These are phyloP conservation scores for Neurospora terricola DNA, from an alignment of 495 filamentous ascomycete species.

Conservation along the genomic window DNA sequence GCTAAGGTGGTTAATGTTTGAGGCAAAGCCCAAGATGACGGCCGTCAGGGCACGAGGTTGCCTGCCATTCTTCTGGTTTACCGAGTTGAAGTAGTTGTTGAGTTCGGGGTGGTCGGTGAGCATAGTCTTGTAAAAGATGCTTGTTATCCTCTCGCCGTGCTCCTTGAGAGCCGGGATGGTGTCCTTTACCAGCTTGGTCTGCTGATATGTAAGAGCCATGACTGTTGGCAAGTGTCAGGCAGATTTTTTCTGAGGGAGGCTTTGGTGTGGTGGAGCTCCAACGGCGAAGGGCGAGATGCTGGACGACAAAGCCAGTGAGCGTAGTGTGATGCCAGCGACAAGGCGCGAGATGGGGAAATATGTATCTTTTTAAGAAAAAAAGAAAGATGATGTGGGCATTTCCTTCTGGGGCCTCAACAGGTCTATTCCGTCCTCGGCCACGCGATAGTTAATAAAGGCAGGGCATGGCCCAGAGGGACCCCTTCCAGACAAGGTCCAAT, in stretches of 20 bases:
- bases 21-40: slow-evolving; percentile 58
- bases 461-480: neutral
- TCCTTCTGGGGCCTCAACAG: neutral
- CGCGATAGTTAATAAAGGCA: neutral
- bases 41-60: slow-evolving; percentile 56
- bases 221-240: neutral
- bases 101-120: slow-evolving; percentile 53
- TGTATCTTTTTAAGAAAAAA: neutral
- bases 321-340: neutral
- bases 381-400: neutral
- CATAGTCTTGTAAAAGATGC: slow-evolving; percentile 59
- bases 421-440: neutral
- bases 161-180: slow-evolving; percentile 43
- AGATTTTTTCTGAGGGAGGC: neutral
- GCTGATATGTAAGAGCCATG: slow-evolving; percentile 36
- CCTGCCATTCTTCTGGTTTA: slow-evolving; percentile 58
- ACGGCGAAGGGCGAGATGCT: neutral
- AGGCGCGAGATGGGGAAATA: neutral
- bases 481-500: neutral
- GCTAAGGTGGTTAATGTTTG: slow-evolving; percentile 59
- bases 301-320: neutral
- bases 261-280: neutral
- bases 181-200: slow-evolving; percentile 32
- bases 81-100: slow-evolving; percentile 57
- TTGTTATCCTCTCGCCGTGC: slow-evolving; percentile 57